Conservation (phyloP, 2,329 filamentous ascomycete genomes). For the Parastagonospora nodorum region DNA sequence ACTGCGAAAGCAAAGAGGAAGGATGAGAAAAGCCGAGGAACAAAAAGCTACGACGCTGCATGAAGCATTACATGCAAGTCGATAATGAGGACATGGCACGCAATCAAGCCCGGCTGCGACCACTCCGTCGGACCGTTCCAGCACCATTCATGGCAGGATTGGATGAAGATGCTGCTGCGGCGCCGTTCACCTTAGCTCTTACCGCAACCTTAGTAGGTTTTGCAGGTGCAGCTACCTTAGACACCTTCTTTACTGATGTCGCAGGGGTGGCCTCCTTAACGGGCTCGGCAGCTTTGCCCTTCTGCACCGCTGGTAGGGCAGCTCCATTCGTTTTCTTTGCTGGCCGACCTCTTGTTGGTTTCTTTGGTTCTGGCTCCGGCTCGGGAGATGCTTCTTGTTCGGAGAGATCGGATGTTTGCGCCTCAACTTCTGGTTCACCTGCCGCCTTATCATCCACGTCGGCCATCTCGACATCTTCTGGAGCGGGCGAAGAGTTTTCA, state of each 20-base stretch:
- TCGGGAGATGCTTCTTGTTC: conserved; percentile 22
- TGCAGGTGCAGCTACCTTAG: conserved; percentile 9
- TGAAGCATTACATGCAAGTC: not conserved
- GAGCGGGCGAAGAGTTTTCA: conserved; percentile 16
- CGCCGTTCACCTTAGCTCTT: conserved; percentile 21
- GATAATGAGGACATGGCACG: not conserved
- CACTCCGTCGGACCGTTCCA: conserved; percentile 24
- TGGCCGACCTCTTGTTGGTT: conserved; percentile 16
- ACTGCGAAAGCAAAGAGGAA: not conserved
- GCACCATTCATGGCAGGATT: conserved; percentile 21
- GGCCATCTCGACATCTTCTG: conserved; percentile 38
- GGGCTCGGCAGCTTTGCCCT: conserved; percentile 19
- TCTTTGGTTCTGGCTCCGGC: conserved; percentile 20
- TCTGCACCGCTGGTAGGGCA: conserved; percentile 20
- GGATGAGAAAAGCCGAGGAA: not conserved
- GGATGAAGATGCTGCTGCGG: conserved; percentile 10
- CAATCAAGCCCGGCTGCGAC: conserved; percentile 18
- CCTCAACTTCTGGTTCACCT: conserved; percentile 11
- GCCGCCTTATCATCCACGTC: conserved; percentile 16
- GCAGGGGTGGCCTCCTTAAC: conserved; percentile 16
- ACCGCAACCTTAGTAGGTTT: conserved; percentile 21
- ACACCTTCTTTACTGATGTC: conserved; percentile 16
- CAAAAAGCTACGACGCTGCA: not conserved
- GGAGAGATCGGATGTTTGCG: conserved; percentile 17
- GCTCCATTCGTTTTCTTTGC: conserved; percentile 22